Evolutionary conservation across 768 basidiomycete species (phyloP), one percentile per base, ranked within the genome.

Genomic region (Stropharia rugosoannulata): DNA sequence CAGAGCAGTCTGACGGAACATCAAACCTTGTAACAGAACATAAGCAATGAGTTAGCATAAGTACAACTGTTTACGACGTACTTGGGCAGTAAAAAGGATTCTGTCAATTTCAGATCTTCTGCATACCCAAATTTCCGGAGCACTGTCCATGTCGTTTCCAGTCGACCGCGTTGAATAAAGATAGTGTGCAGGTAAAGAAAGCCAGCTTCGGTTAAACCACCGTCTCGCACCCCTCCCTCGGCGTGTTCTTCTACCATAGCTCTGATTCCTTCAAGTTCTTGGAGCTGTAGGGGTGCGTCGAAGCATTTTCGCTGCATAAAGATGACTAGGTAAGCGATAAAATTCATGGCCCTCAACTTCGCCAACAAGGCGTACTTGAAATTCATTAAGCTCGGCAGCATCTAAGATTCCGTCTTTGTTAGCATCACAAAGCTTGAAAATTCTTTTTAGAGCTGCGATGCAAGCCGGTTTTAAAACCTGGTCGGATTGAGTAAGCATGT

Each of bases 61-160:
- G 29, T 15, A 60, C 57, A 59, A 65, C 60, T 50, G 42, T 19
- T 22, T 22, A 18, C 29, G 41, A 50, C 90, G 64, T 63, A 95
- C 96, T 89, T 94, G 18, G 96, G 96, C 54, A 81, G 79, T 56
- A 99, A 75, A 73, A 95, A 97, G 6, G 83, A 79, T 68, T 98
- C 96, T 22, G 88, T 89, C 59, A 99, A 74, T 62, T 87, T 85
- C 59, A 99, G 71, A 65, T 98, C 95, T 69, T 98, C 96, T 12
- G 89, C 96, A 66, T 99, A 99, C 4, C 96, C 96, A 68, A 97
- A 98, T 66, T 86, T 93, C 58, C 95, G 79, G 61, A 99, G 79
- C 5, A 96, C 94, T 7, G 93, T 95, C 96, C 96, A 99, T 1
- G 96, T 98, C 25, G 96, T 98, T 70, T 99, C 96, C 59, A 96